These are phyloP conservation scores for Sicyos baderoa DNA, from an alignment of 306 rosid genomes.

Conservation along the genomic window DNA sequence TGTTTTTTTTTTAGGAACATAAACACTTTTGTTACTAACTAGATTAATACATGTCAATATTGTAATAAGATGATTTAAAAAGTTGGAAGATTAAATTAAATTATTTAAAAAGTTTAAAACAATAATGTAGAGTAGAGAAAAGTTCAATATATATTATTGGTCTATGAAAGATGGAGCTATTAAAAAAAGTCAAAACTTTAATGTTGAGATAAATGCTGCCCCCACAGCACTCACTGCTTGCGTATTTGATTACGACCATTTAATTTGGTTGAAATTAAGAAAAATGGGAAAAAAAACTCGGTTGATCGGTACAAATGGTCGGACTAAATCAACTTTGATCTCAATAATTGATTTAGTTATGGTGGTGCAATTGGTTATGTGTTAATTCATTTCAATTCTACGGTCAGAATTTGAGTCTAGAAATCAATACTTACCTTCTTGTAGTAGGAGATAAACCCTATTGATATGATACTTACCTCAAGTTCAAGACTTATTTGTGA, in stretches of 20 bases:
- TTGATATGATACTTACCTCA: no score
- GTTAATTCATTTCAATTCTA: no score
- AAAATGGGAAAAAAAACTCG: neutral
- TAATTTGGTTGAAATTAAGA: neutral
- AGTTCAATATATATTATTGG: neutral
- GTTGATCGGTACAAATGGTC: neutral
- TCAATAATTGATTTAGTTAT: neutral
- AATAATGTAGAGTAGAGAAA: neutral
- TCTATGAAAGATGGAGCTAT: neutral
- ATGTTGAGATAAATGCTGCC: constrained; percentile 1
- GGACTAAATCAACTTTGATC: neutral
- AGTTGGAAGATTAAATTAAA: neutral
- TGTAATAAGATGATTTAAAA: neutral
- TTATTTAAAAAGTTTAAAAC: neutral
- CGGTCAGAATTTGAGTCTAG: no score
- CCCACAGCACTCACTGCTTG: neutral
- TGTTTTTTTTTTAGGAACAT: no score
- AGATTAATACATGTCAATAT: no score
- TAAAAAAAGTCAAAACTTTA: neutral
- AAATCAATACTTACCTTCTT: no score
- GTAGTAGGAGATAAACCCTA: no score
- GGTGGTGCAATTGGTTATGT: no score
- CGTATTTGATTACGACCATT: neutral
- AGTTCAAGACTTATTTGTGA: no score
- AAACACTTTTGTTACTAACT: neutral